A percentile compares a stretch with the other conserved stretches of the same genome.
phyloP scores from a whole-genome alignment of 805 yeast species.

The Ogataea henricii region DNA sequence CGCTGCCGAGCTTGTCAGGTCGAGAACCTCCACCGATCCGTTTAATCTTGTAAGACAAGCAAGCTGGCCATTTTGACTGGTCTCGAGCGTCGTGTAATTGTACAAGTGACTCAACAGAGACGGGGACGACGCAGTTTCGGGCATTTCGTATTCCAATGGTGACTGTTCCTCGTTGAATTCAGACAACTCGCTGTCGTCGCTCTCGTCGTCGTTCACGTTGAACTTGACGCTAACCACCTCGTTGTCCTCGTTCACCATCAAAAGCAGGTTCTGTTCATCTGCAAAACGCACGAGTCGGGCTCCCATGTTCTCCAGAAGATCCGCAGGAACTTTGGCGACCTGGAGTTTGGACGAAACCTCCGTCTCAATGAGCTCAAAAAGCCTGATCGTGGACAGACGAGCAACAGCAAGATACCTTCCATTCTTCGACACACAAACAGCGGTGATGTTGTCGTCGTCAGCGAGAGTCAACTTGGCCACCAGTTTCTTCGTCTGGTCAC shows the following conservation, averaged over 20 bases:
- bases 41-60: constrained; percentile 63
- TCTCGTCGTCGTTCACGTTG: constrained; percentile 42
- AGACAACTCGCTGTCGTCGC: constrained; percentile 34
- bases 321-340: constrained; percentile 56
- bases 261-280: constrained; percentile 41
- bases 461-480: constrained; percentile 65
- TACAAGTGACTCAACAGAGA: constrained; percentile 37
- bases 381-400: constrained; percentile 63
- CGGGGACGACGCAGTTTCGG: constrained; percentile 6
- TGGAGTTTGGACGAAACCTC: constrained; percentile 34
- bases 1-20: constrained; percentile 33
- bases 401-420: constrained; percentile 73
- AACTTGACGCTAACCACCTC: constrained; percentile 43
- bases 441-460: constrained; percentile 79
- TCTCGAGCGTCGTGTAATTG: constrained; percentile 53
- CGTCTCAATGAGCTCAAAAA: constrained; percentile 59
- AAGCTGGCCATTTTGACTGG: constrained; percentile 45
- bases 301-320: constrained; percentile 46
- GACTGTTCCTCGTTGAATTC: constrained; percentile 44
- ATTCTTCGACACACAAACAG: constrained; percentile 64
- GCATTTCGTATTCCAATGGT: constrained; percentile 35
- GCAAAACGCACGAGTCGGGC: constrained; percentile 55
- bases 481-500: constrained; percentile 48
- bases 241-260: constrained; percentile 61
- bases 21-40: constrained; percentile 62